Evolutionary conservation across 2,329 filamentous ascomycete species (phyloP).

Genomic region (Monosporascus sp.): DNA sequence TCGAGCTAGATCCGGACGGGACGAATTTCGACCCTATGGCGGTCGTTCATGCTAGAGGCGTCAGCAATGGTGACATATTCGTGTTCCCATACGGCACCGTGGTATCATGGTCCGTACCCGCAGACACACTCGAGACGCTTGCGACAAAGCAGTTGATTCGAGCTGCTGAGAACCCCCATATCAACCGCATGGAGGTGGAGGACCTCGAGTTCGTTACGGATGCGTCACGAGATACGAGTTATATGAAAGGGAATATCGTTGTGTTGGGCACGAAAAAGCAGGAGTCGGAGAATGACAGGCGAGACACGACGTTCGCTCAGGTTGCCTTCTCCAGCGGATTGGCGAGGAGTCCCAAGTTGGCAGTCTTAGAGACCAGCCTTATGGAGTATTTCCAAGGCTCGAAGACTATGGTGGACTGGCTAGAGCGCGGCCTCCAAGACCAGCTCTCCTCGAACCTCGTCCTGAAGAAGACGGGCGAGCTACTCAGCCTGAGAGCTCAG

Average conservation of each 20-base stretch:
- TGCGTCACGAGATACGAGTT: conserved; percentile 63
- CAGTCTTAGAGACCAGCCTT: conserved; percentile 79
- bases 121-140: conserved; percentile 63
- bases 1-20: conserved; percentile 55
- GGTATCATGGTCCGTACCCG: conserved; percentile 83
- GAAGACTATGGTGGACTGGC: conserved; percentile 69
- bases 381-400: conserved; percentile 84
- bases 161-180: conserved; percentile 70
- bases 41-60: conserved; percentile 56
- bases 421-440: conserved; percentile 54
- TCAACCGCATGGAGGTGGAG: conserved; percentile 71
- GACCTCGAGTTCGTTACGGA: conserved; percentile 85
- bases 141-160: conserved; percentile 67
- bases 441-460: conserved; percentile 72
- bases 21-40: conserved; percentile 56
- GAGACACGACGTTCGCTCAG: conserved; percentile 72
- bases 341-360: conserved; percentile 87
- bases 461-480: conserved; percentile 86
- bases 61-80: conserved; percentile 78
- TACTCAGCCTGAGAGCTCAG: conserved; percentile 82
- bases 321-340: conserved; percentile 95
- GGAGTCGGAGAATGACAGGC: conserved; percentile 30
- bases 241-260: conserved; percentile 82
- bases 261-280: conserved; percentile 72
- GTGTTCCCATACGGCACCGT: conserved; percentile 93